Conservation (phyloP, 129 eudicot species). For the Arctium lappa region DNA sequence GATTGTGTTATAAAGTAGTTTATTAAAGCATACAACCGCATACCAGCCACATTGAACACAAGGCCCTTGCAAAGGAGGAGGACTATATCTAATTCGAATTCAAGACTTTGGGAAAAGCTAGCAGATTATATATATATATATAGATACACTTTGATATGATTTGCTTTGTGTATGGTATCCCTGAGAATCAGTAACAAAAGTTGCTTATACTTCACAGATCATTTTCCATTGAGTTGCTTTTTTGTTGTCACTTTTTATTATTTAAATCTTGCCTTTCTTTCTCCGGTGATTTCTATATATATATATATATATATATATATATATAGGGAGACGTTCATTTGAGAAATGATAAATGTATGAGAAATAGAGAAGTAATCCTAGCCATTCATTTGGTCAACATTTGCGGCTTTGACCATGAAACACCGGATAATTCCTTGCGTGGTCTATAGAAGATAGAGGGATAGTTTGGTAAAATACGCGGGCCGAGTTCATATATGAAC, state of each 20-base stretch:
- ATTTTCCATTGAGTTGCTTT: constrained; percentile 30
- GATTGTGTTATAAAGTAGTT: background rate
- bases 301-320: background rate
- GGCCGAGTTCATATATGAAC: too few relatives aligned
- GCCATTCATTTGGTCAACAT: too few relatives aligned
- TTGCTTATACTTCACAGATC: constrained; percentile 24
- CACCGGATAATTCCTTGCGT: too few relatives aligned
- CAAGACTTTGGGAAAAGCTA: constrained; percentile 12
- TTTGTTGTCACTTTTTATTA: constrained; percentile 25
- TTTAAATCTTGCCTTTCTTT: constrained; percentile 4
- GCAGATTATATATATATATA: background rate
- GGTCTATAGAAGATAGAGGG: too few relatives aligned
- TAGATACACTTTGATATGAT: background rate
- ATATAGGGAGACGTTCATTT: too few relatives aligned
- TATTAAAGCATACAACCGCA: background rate
- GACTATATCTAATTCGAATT: background rate
- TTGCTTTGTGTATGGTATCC: constrained; percentile 36
- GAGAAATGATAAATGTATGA: too few relatives aligned
- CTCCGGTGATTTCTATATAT: background rate
- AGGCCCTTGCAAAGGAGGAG: background rate
- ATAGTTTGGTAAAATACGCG: too few relatives aligned
- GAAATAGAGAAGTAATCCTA: too few relatives aligned
- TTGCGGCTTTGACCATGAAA: too few relatives aligned
- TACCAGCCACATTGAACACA: background rate
- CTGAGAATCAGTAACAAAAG: constrained; percentile 34